Evolutionary conservation across 495 filamentous ascomycete species (phyloP).

Genomic region (Penicillium egyptiacum): DNA sequence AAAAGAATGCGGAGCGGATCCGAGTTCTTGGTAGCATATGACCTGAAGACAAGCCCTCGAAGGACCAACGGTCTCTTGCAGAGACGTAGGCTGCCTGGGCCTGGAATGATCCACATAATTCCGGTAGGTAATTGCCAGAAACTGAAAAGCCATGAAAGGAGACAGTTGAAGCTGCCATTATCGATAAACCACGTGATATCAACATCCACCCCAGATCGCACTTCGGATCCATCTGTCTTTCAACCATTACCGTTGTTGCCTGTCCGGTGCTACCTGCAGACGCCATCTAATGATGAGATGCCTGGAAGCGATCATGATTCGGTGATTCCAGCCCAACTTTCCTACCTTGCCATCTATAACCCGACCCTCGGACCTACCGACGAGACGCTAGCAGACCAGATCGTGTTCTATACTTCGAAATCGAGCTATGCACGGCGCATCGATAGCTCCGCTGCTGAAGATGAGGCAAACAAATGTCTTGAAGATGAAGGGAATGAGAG

Average conservation of each 20-base stretch:
- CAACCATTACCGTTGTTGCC: neutral
- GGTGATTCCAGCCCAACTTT: constrained; percentile 76
- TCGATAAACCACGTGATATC: constrained; percentile 47
- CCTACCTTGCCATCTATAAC: constrained; percentile 92
- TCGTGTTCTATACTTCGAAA: constrained; percentile 79
- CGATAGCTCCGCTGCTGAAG: constrained; percentile 39
- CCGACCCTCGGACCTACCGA: constrained; percentile 84
- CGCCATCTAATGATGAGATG: constrained; percentile 36
- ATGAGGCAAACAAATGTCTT: constrained; percentile 58
- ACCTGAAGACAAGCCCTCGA: constrained; percentile 21
- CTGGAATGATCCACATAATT: constrained; percentile 12
- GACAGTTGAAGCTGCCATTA: constrained; percentile 23
- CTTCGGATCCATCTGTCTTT: neutral
- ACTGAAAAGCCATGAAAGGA: neutral
- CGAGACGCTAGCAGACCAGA: constrained; percentile 83
- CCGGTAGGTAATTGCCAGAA: neutral
- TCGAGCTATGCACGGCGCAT: constrained; percentile 31
- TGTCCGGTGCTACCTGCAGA: constrained; percentile 4
- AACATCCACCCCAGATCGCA: constrained; percentile 20
- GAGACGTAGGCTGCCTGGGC: constrained; percentile 14
- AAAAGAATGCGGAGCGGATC: constrained; percentile 87
- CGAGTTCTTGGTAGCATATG: constrained; percentile 36
- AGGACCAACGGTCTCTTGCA: constrained; percentile 16
- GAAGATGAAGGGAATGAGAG: constrained; percentile 74
- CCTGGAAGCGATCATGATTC: constrained; percentile 38